These are phyloP conservation scores for Rutstroemia sydowiana DNA, from an alignment of 2,329 filamentous ascomycete genomes.

Conservation along the genomic window DNA sequence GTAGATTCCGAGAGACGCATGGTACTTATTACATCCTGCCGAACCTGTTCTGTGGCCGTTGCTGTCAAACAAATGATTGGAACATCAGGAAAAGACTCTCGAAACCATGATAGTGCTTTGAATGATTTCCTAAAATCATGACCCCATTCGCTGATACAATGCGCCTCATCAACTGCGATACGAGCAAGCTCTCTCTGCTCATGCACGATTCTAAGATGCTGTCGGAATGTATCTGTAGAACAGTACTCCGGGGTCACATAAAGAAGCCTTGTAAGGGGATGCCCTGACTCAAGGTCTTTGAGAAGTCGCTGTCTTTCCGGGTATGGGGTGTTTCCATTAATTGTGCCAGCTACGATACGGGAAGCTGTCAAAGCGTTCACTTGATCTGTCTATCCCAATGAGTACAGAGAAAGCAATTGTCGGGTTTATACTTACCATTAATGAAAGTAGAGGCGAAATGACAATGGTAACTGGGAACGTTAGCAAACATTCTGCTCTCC, in stretches of 20 bases:
- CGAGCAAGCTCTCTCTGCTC: constrained; percentile 81
- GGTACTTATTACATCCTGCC: constrained; percentile 84
- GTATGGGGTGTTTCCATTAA: constrained; percentile 73
- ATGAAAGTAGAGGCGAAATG: constrained; percentile 85
- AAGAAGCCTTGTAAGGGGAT: constrained; percentile 73
- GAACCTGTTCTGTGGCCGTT: constrained; percentile 89
- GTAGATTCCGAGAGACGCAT: constrained; percentile 68
- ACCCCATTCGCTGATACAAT: constrained; percentile 98
- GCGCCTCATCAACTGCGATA: constrained; percentile 96
- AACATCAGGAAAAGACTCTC: constrained; percentile 65
- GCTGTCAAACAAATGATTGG: constrained; percentile 94
- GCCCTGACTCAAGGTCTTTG: constrained; percentile 77
- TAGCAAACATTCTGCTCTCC: constrained; percentile 8
- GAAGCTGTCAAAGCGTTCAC: constrained; percentile 70
- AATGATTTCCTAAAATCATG: constrained; percentile 98
- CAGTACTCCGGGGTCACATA: constrained; percentile 94
- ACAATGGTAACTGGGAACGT: constrained; percentile 69
- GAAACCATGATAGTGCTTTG: constrained; percentile 71
- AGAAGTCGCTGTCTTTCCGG: constrained; percentile 62
- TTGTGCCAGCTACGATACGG: constrained; percentile 72
- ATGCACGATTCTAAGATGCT: constrained; percentile 64
- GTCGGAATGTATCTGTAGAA: constrained; percentile 67
- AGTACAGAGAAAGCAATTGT: not conserved
- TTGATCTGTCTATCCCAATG: constrained; percentile 66
- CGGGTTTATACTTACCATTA: constrained; percentile 60